Evolutionary conservation across 2,329 filamentous ascomycete species (phyloP).

Genomic region (Xylariaceae sp.): DNA sequence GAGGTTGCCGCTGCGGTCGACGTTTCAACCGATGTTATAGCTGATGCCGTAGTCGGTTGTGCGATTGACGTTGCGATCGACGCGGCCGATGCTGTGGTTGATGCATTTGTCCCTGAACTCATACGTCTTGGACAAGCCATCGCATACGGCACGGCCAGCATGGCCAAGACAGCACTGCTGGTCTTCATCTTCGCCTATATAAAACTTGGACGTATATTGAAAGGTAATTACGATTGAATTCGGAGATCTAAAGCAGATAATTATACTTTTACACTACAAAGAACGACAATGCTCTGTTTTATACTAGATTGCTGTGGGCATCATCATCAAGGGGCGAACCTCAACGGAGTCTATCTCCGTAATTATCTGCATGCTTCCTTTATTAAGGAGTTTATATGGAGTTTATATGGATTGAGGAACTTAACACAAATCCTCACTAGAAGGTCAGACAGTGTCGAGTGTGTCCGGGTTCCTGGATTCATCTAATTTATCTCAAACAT

Average conservation of each 20-base stretch:
- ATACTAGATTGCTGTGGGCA: constrained; percentile 11
- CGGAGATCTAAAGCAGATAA: background rate
- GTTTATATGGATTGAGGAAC: constrained; percentile 2
- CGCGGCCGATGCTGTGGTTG: background rate
- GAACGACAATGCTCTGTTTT: constrained; percentile 14
- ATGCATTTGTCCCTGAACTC: background rate
- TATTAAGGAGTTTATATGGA: constrained; percentile 17
- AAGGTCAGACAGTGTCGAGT: background rate
- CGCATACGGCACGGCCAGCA: constrained; percentile 19
- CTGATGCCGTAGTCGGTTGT: background rate
- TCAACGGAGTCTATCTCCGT: background rate
- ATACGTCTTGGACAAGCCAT: constrained; percentile 16
- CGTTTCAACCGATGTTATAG: background rate
- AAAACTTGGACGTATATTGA: background rate
- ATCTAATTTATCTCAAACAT: constrained; percentile 25
- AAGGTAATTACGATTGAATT: background rate
- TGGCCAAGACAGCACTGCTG: constrained; percentile 8
- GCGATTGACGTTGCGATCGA: background rate
- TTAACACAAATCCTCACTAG: background rate
- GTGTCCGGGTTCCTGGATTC: constrained; percentile 19
- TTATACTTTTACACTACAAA: constrained; percentile 2
- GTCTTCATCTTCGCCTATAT: constrained; percentile 14
- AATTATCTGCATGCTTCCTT: background rate
- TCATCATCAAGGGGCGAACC: constrained; percentile 4
- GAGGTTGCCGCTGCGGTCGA: background rate